Percentiles rank a stretch among this genome's conserved stretches.
Evolutionary conservation across 106 monocot genomes (phyloP).

Genomic region (Dactylorhiza incarnata): DNA sequence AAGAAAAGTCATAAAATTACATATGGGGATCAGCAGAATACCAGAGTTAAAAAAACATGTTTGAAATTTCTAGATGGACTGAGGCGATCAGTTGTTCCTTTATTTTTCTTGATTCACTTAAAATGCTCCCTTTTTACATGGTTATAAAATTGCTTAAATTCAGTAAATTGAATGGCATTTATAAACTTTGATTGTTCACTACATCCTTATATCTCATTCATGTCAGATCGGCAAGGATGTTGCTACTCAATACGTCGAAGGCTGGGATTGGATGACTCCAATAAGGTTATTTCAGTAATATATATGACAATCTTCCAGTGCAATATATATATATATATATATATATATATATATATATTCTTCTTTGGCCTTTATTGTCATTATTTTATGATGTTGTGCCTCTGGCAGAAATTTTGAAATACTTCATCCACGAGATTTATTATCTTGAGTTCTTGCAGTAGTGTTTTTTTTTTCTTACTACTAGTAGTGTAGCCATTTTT

Average conservation of each 20-base stretch:
- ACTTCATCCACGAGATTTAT: background rate
- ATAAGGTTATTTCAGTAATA: constrained; percentile 57
- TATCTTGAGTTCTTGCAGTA: background rate
- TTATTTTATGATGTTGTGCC: background rate
- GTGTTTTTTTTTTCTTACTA: background rate
- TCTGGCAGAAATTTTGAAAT: background rate
- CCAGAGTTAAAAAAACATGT: background rate
- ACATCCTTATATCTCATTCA: background rate
- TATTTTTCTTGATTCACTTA: background rate
- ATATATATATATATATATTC: background rate
- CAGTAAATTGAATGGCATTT: background rate
- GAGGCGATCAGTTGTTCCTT: background rate
- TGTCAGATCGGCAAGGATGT: constrained; percentile 95
- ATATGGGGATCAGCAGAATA: background rate
- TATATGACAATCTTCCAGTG: background rate
- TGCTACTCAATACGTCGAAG: constrained; percentile 99
- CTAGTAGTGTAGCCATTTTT: background rate
- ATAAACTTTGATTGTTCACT: background rate
- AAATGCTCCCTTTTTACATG: background rate
- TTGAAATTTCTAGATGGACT: background rate
- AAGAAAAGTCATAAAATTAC: background rate
- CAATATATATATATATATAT: background rate
- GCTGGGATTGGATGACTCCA: constrained; percentile 99
- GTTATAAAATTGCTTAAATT: background rate
- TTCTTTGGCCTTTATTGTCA: background rate